A percentile compares a stretch with the other conserved stretches of the same genome.
Conservation (phyloP, 257 asterid species). For the Sherardia arvensis region DNA sequence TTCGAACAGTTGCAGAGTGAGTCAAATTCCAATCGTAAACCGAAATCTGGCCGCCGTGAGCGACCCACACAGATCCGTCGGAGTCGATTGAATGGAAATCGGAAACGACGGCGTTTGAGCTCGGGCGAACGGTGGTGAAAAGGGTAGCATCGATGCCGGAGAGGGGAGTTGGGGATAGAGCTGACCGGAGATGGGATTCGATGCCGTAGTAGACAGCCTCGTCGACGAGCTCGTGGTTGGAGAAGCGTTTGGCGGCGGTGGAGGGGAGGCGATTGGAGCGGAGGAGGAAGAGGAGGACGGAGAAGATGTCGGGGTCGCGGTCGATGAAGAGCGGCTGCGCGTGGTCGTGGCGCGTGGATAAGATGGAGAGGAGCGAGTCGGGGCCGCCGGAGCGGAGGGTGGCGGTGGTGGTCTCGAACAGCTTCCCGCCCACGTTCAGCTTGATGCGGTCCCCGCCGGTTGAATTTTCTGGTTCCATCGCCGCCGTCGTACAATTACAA, state of each 20-base stretch:
- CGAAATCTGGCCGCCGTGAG: slow-evolving; percentile 86
- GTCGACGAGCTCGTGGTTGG: slow-evolving; percentile 69
- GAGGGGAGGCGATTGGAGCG: slow-evolving; percentile 86
- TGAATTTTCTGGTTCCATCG: slow-evolving; percentile 34
- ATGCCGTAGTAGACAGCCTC: slow-evolving; percentile 82
- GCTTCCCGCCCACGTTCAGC: slow-evolving; percentile 93
- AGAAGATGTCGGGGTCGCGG: slow-evolving; percentile 91
- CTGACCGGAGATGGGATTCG: slow-evolving; percentile 60
- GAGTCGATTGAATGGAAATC: slow-evolving; percentile 67
- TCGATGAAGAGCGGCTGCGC: slow-evolving; percentile 64
- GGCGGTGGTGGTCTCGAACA: slow-evolving; percentile 77
- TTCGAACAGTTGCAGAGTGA: slow-evolving; percentile 55
- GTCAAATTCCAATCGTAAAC: slow-evolving; percentile 83
- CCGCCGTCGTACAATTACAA: neutral
- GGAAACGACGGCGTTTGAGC: slow-evolving; percentile 61
- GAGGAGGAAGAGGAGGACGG: slow-evolving; percentile 79
- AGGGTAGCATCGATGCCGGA: slow-evolving; percentile 60
- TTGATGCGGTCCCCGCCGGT: slow-evolving; percentile 46
- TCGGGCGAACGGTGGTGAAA: slow-evolving; percentile 41
- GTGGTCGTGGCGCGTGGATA: slow-evolving; percentile 42
- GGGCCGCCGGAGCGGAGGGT: slow-evolving; percentile 84
- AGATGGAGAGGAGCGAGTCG: slow-evolving; percentile 60
- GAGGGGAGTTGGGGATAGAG: slow-evolving; percentile 62
- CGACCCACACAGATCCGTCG: slow-evolving; percentile 76
- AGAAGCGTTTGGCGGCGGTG: slow-evolving; percentile 69